phyloP scores from a whole-genome alignment of 257 asterid genomes.

The Nyctanthes arbortristis region DNA sequence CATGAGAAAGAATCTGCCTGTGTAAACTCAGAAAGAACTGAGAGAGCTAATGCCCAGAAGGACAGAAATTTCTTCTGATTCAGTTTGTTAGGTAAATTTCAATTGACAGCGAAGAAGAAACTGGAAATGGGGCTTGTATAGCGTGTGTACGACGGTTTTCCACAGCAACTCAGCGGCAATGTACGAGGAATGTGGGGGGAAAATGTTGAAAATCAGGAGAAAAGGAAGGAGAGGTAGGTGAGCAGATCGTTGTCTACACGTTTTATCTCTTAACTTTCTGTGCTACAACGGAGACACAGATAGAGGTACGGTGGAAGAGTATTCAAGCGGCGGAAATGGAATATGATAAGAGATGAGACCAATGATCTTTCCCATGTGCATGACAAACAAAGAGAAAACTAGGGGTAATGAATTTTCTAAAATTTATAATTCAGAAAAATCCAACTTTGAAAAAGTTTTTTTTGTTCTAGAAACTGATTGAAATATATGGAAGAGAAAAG shows the following conservation, averaged over 20 bases:
- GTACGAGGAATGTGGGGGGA: not conserved
- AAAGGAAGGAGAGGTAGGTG: conserved; percentile 39
- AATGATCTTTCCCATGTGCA: not conserved
- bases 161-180: conserved; percentile 7
- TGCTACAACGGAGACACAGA: not conserved
- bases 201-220: conserved; percentile 16
- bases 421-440: not conserved
- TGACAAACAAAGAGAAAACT: not conserved
- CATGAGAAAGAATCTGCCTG: conserved; percentile 31
- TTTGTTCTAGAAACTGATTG: no score
- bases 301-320: conserved; percentile 11
- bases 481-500: not conserved
- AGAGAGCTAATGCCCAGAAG: not conserved
- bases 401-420: no score
- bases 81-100: not conserved
- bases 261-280: conserved; percentile 25
- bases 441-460: no score
- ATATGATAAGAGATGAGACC: not conserved
- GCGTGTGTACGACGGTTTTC: not conserved
- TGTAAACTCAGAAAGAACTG: not conserved
- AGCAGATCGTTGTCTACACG: conserved; percentile 40
- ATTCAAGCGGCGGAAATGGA: not conserved
- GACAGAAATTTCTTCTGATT: not conserved
- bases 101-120: not conserved
- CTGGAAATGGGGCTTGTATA: not conserved